Conservation (phyloP, 257 asterid genomes). For the Mitragyna speciosa region DNA sequence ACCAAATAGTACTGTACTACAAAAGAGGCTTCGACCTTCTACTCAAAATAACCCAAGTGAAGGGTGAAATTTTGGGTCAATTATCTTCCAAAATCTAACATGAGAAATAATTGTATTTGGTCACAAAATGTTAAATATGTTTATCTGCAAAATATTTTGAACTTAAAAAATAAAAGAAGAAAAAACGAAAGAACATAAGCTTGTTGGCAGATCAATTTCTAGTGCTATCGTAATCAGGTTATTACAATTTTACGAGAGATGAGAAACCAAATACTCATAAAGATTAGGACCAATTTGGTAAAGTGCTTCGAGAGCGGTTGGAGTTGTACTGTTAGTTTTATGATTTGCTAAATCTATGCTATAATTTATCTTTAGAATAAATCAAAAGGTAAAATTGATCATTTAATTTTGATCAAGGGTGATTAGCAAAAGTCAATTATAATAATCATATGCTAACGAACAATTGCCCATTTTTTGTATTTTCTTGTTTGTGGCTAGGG, state of each 20-base stretch:
- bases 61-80: not conserved
- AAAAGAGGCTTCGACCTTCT: not conserved
- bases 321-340: no score
- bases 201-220: not conserved
- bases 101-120: not conserved
- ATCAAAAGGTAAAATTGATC: not conserved
- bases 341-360: not conserved
- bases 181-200: not conserved
- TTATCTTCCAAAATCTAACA: not conserved
- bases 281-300: not conserved
- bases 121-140: not conserved
- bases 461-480: no score
- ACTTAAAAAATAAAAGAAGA: not conserved
- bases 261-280: not conserved
- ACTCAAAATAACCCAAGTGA: not conserved
- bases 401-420: not conserved
- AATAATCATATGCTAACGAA: no score
- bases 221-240: not conserved
- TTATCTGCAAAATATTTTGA: not conserved
- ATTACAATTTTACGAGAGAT: not conserved
- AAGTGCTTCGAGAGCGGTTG: not conserved
- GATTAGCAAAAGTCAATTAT: not conserved
- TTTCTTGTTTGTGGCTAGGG: no score
- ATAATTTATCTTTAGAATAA: not conserved
- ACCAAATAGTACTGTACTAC: not conserved